A percentile compares a stretch with the other conserved stretches of the same genome.
These are phyloP conservation scores for Calophaca sinica DNA, from an alignment of 306 rosid species.

Conservation along the genomic window DNA sequence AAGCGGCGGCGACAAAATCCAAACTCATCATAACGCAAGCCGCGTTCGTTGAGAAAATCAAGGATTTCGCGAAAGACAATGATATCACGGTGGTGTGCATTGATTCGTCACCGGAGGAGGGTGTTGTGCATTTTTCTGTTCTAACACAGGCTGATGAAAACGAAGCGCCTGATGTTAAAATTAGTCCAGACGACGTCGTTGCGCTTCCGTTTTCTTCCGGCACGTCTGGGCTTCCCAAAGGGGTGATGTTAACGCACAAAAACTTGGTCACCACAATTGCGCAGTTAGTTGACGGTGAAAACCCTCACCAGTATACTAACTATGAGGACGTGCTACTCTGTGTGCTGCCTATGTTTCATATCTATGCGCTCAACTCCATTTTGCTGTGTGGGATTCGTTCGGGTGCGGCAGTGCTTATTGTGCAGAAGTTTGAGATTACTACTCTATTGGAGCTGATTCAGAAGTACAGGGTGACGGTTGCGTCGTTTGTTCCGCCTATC, in stretches of 20 bases:
- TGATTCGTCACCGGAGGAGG: constrained; percentile 12
- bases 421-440: constrained; percentile 67
- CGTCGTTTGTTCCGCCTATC: constrained; percentile 83
- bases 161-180: constrained; percentile 58
- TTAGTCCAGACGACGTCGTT: constrained; percentile 70
- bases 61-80: constrained; percentile 43
- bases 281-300: constrained; percentile 80
- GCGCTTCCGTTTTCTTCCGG: constrained; percentile 88
- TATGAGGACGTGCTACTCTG: constrained; percentile 74
- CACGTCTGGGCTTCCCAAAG: constrained; percentile 77
- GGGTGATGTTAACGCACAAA: constrained; percentile 79
- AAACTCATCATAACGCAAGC: constrained; percentile 67
- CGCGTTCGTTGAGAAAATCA: constrained; percentile 53
- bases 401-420: constrained; percentile 71
- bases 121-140: constrained; percentile 46
- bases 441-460: constrained; percentile 55
- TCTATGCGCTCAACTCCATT: constrained; percentile 76
- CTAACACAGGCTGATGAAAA: constrained; percentile 55
- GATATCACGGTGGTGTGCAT: constrained; percentile 50
- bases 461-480: constrained; percentile 65
- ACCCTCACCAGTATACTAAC: constrained; percentile 63
- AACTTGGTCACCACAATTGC: constrained; percentile 73
- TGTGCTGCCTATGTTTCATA: constrained; percentile 82
- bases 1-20: constrained; percentile 57
- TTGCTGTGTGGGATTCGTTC: constrained; percentile 68